Evolutionary conservation across 192 early-diverging fungal species (phyloP).

Genomic region (Oehlia diaphana): DNA sequence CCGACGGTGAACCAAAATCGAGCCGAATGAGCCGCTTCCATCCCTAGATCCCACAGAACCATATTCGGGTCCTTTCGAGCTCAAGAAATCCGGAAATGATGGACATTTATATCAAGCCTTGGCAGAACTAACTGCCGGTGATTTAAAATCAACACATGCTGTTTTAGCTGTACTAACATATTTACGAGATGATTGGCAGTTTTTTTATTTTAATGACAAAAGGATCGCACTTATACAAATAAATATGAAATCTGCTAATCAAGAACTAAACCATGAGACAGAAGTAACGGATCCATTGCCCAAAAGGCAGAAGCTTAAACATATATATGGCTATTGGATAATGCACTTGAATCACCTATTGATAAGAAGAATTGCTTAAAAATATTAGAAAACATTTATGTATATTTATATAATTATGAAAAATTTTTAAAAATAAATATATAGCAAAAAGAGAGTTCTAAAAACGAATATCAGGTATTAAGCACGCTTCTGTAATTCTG

Average conservation of each 20-base stretch:
- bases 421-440: too few relatives aligned
- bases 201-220: not conserved
- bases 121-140: not conserved
- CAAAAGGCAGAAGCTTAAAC: not conserved
- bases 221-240: not conserved
- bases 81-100: not conserved
- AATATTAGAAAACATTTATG: too few relatives aligned
- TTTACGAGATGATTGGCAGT: not conserved
- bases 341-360: too few relatives aligned
- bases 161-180: not conserved
- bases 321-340: not conserved
- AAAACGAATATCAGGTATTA: not conserved
- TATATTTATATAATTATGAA: too few relatives aligned
- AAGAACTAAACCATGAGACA: not conserved
- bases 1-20: too few relatives aligned
- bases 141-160: slow-evolving; percentile 1
- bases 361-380: too few relatives aligned
- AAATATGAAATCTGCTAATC: not conserved
- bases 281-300: not conserved
- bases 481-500: not conserved
- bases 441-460: too few relatives aligned
- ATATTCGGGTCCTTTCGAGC: not conserved
- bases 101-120: not conserved
- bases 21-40: too few relatives aligned
- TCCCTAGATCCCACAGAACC: not conserved